Evolutionary conservation across 129 eudicot genomes (phyloP).

Genomic region (Saposhnikovia divaricata): DNA sequence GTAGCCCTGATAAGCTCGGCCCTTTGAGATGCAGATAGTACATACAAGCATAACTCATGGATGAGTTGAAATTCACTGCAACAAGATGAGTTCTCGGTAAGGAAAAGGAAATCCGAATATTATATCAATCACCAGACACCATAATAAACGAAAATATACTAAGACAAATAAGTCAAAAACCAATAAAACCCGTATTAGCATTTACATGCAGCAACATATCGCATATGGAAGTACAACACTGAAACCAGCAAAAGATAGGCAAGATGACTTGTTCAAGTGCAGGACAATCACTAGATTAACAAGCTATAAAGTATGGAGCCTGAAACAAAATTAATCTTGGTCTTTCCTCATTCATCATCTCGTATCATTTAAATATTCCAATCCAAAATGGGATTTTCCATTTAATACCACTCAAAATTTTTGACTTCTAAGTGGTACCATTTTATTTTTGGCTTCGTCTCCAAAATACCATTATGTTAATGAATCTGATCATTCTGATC

Average conservation of each 20-base stretch:
- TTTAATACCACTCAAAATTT: too few species aligned
- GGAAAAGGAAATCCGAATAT: not conserved
- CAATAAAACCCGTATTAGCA: not conserved
- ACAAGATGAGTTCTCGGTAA: not conserved
- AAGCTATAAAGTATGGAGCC: not conserved
- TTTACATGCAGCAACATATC: not conserved
- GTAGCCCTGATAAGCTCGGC: slow-evolving; percentile 93
- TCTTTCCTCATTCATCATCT: not conserved
- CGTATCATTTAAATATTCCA: not conserved
- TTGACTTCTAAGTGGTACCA: too few species aligned
- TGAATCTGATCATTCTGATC: too few species aligned
- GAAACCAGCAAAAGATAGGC: not conserved
- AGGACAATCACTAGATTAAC: not conserved
- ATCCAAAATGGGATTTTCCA: not conserved
- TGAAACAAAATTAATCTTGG: not conserved
- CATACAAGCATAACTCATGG: slow-evolving; percentile 96
- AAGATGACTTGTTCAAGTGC: not conserved
- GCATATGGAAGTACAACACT: not conserved
- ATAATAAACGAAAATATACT: not conserved
- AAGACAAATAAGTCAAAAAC: not conserved
- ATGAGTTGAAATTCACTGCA: slow-evolving; percentile 96
- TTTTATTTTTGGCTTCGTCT: too few species aligned
- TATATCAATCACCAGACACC: not conserved
- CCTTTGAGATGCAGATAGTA: slow-evolving; percentile 93
- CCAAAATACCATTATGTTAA: too few species aligned